Evolutionary conservation across 257 asterid species (phyloP), one percentile per base, ranked within the genome.

Genomic region (Coffea canephora): DNA sequence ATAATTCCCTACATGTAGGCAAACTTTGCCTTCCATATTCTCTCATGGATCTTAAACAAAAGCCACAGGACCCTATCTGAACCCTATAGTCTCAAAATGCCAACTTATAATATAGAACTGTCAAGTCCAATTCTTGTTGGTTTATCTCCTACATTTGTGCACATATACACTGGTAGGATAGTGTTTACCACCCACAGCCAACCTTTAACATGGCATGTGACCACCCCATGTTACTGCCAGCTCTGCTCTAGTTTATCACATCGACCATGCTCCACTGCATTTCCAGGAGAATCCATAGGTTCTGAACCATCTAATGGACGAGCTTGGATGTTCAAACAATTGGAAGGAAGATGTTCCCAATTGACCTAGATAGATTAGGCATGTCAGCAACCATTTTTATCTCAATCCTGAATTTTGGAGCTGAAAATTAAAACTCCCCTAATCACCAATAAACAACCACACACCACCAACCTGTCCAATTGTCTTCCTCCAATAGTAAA

Each of bases 301-400:
- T 65, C 82, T 52, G 76, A 77, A 62, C 78, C 88, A 34, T 79
- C 78, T 64, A 85, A 36, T 19, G 11, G 85, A 48, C 49, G 80
- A 25, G 77, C 77, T 82, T 79, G 83, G 66, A 82, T 66, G 85
- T 82, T 84, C 82, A 69, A 77, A 73, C 80, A 48, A 31, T 73
- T 71, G 69, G 87, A 79, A 27, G 77, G 80, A 69, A 79, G 43
- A 78, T 83, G 86, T 72, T 84, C 88, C 64, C 77, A 82, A 72
- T 83, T 50, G 46, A 77, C 77, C 89, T 86, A 83, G 84, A 85
- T 67, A 72, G 48, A 71, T 23, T 74, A 50, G 55, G 54, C 69
- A 19, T 27, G 61, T 57, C 76, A 75, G 62, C 15, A 49, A 70
- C 46, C 39, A 46, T 1, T 34, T 2, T 48, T 71, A 46, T 23